Percentiles rank a stretch among this genome's conserved stretches.
Evolutionary conservation across 2,329 filamentous ascomycete species (phyloP).

Genomic region (Plenodomus biglobosus): DNA sequence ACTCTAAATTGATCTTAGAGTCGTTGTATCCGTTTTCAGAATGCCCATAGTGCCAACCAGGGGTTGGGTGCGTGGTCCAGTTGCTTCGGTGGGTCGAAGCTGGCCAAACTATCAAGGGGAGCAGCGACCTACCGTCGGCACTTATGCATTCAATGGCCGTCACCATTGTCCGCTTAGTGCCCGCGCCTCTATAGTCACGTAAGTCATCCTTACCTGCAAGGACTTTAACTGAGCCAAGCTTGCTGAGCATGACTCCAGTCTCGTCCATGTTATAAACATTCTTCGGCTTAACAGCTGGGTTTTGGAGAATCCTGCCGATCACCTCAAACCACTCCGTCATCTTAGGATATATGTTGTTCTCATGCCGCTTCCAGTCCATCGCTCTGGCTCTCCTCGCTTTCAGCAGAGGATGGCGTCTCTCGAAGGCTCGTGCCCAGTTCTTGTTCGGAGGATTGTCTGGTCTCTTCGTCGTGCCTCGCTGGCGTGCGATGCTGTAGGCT

Average conservation of each 20-base stretch:
- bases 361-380: slow-evolving; percentile 11
- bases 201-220: slow-evolving; percentile 16
- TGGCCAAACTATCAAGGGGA: slow-evolving; percentile 18
- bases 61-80: slow-evolving; percentile 8
- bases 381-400: slow-evolving; percentile 4
- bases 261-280: slow-evolving; percentile 7
- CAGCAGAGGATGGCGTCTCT: slow-evolving; percentile 6
- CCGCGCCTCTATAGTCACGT: slow-evolving; percentile 12
- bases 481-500: slow-evolving; percentile 13
- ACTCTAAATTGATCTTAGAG: slow-evolving; percentile 1
- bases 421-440: slow-evolving; percentile 6
- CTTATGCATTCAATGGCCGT: slow-evolving; percentile 14
- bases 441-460: slow-evolving; percentile 13
- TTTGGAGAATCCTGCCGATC: slow-evolving; percentile 5
- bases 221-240: slow-evolving; percentile 8
- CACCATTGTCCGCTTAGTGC: slow-evolving; percentile 16
- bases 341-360: slow-evolving; percentile 12
- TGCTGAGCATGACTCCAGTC: slow-evolving; percentile 10
- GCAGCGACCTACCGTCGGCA: slow-evolving; percentile 17
- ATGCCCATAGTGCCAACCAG: slow-evolving; percentile 1
- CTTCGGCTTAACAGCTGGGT: not conserved
- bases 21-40: slow-evolving; percentile 1
- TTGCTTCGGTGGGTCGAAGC: slow-evolving; percentile 10
- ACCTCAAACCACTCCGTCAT: slow-evolving; percentile 21
- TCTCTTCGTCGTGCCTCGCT: slow-evolving; percentile 9